These are phyloP conservation scores for Chlamydomonas sp. DNA, from an alignment of 139 green algal genomes.

Conservation along the genomic window DNA sequence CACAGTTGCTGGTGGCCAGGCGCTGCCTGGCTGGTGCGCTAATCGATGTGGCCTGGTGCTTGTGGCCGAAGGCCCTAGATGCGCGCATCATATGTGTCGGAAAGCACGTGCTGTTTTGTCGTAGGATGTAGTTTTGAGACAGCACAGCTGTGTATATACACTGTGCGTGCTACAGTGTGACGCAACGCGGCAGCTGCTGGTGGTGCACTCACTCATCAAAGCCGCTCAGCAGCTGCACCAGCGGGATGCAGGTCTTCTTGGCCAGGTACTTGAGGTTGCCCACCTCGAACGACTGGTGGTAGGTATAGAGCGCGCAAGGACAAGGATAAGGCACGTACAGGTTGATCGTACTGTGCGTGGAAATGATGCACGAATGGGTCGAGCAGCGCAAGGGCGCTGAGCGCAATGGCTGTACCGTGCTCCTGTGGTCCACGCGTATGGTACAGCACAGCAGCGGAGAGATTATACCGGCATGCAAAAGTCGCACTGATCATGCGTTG, in stretches of 20 bases:
- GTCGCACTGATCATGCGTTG: background rate
- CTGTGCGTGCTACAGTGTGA: no score
- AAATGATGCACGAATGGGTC: background rate
- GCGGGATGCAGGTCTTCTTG: slow-evolving; percentile 41
- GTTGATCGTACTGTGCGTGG: no score
- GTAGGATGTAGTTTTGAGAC: no score
- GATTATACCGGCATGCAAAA: background rate
- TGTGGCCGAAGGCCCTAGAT: no score
- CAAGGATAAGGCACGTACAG: no score
- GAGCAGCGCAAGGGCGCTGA: background rate
- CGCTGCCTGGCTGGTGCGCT: no score
- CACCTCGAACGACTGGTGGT: slow-evolving; percentile 48
- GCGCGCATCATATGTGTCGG: no score
- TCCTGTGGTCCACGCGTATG: background rate
- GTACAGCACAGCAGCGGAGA: background rate
- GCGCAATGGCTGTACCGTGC: no score
- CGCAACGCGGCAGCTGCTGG: background rate
- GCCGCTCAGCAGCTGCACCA: slow-evolving; percentile 48
- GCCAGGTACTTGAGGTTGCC: slow-evolving; percentile 42
- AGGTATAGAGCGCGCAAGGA: background rate
- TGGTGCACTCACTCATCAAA: background rate
- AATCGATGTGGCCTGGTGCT: no score
- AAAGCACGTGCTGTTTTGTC: no score
- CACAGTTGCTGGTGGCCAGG: no score
- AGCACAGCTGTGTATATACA: no score